Evolutionary conservation across 306 rosid genomes (phyloP), one percentile per base, ranked within the genome.

Genomic region (Begonia loranthoides): DNA sequence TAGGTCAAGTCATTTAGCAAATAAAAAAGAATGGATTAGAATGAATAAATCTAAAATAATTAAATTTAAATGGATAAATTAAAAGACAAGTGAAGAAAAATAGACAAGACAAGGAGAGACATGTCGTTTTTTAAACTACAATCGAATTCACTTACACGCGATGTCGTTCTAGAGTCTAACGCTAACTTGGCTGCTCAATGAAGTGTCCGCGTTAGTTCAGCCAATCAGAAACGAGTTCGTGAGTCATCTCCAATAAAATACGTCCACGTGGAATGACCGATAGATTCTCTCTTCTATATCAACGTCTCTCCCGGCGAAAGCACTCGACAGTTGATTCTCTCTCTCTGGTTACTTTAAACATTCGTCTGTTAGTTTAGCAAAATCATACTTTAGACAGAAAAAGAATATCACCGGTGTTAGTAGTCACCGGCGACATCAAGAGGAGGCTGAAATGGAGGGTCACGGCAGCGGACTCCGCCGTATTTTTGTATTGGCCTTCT

Each of bases 391-490:
- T 19, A 19, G 22, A 28, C 36, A 28, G 5, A 1, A 28, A 8
- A 28, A 7, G 9, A 28, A 28, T 28, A 28, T 40, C 66, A 54
- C 58, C 55, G 53, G 70, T 65, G 76, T 64, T 65, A 13, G 34
- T 21, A 1, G 48, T 24, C 48, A 53, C 75, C 72, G 74, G 67
- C 70, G 65, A 59, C 56, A 64, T 61, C 54, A 28, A 24, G 41
- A 49, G 66, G 41, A 45, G 68, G 50, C 49, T 34, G 54, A 22
- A 44, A 90, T 90, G 99, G 99, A 86, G 73, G 79, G 70, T 73
- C 99, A 70, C 66, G 94, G 77, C 60, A 76, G 73, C 45, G 87
- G 92, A 3, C 68, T 82, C 74, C 74, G 80, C 69, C 95, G 99
- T 54, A 62, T 82, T 41, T 49, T 75, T 0, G 75, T 90, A 3